Evolutionary conservation across 306 rosid genomes (phyloP).

Genomic region (Vicia sativa): DNA sequence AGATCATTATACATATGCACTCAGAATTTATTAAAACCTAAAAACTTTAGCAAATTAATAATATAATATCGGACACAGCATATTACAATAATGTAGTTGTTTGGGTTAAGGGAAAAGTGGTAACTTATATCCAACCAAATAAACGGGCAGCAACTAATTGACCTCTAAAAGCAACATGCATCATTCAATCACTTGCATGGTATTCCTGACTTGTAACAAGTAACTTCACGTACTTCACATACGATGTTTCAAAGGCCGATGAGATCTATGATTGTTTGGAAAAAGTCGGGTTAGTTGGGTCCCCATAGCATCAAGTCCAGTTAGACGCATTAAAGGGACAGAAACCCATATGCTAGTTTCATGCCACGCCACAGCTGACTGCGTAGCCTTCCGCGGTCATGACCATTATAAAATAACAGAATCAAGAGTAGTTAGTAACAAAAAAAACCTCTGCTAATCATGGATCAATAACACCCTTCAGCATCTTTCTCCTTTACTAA

Average conservation of each 20-base stretch:
- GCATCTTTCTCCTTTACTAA: slow-evolving; percentile 27
- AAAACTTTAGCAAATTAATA: slow-evolving; percentile 11
- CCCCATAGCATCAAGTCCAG: too few relatives aligned
- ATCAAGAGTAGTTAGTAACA: not conserved
- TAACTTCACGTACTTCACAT: too few relatives aligned
- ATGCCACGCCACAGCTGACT: too few relatives aligned
- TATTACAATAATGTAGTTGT: slow-evolving; percentile 3
- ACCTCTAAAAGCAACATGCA: slow-evolving; percentile 10
- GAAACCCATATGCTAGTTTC: too few relatives aligned
- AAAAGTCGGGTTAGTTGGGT: too few relatives aligned
- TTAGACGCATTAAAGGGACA: too few relatives aligned
- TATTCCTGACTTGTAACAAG: slow-evolving; percentile 2
- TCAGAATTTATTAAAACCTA: slow-evolving; percentile 18
- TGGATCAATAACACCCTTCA: not conserved
- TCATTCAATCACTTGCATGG: not conserved
- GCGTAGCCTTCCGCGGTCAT: too few relatives aligned
- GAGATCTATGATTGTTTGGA: too few relatives aligned
- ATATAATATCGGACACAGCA: slow-evolving; percentile 9
- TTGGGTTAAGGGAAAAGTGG: slow-evolving; percentile 5
- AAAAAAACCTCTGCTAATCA: not conserved
- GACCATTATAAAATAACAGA: slow-evolving; percentile 10
- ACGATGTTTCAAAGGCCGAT: too few relatives aligned
- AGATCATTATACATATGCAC: slow-evolving; percentile 37
- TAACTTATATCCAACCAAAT: slow-evolving; percentile 14
- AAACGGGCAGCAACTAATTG: slow-evolving; percentile 6